A percentile compares a stretch with the other conserved stretches of the same genome.
Conservation (phyloP, 2,329 filamentous ascomycete genomes). For the Cladosporium sp. region DNA sequence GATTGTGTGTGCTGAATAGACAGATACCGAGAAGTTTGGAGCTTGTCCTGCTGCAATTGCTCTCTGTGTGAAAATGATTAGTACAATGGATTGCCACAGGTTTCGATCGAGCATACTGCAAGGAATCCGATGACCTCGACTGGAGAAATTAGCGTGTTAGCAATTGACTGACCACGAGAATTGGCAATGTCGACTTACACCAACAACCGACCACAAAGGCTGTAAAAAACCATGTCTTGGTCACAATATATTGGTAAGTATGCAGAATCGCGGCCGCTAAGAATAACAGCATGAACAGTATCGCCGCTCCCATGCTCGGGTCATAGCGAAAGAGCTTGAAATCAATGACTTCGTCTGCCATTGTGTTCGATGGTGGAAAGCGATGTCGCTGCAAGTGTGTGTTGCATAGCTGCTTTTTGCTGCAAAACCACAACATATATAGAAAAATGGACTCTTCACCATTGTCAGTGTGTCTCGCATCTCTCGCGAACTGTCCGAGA, state of each 20-base stretch:
- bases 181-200: background rate
- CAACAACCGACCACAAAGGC: constrained; percentile 40
- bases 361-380: background rate
- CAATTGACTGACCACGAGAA: background rate
- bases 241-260: constrained; percentile 35
- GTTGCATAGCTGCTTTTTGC: background rate
- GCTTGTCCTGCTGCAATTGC: background rate
- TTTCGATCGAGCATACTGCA: background rate
- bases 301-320: background rate
- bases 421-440: background rate
- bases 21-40: constrained; percentile 12
- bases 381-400: background rate
- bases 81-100: constrained; percentile 35
- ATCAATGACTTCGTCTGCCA: background rate
- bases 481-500: background rate
- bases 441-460: too few relatives aligned
- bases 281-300: background rate
- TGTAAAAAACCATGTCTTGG: constrained; percentile 48
- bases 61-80: constrained; percentile 22
- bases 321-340: constrained; percentile 10
- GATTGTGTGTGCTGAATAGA: constrained; percentile 27
- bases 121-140: constrained; percentile 5
- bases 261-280: background rate
- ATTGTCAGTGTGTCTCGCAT: background rate
- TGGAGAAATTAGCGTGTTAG: background rate